A percentile compares a stretch with the other conserved stretches of the same genome.
Evolutionary conservation across 2,329 filamentous ascomycete species (phyloP).

Genomic region (Hymenoscyphus infarciens): DNA sequence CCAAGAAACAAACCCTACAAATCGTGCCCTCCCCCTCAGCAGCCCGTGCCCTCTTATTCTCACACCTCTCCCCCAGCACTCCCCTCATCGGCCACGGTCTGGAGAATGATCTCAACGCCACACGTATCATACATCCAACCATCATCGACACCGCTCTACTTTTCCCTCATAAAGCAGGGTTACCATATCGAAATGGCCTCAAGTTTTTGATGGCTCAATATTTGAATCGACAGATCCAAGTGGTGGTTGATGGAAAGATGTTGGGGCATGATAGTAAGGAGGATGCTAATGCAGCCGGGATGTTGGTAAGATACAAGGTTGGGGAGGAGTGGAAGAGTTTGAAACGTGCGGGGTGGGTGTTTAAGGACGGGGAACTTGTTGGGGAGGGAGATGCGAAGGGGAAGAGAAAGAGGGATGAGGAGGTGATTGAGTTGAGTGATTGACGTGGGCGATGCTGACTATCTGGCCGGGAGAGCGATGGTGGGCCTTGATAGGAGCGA

Average conservation of each 20-base stretch:
- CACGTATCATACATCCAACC: constrained; percentile 78
- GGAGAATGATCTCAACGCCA: constrained; percentile 89
- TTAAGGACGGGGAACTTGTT: constrained; percentile 47
- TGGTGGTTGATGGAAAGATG: constrained; percentile 42
- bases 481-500: too few species aligned
- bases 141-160: constrained; percentile 83
- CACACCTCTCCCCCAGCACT: constrained; percentile 69
- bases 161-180: constrained; percentile 71
- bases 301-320: constrained; percentile 72
- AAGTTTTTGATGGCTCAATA: constrained; percentile 67
- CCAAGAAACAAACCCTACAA: constrained; percentile 49
- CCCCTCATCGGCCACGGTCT: constrained; percentile 89
- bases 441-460: neutral
- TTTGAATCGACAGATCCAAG: constrained; percentile 76
- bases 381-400: neutral
- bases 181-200: constrained; percentile 77
- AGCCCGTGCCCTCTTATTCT: constrained; percentile 75
- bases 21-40: constrained; percentile 72
- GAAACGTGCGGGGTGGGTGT: constrained; percentile 63
- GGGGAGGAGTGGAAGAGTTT: constrained; percentile 66
- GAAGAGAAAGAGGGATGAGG: constrained; percentile 13
- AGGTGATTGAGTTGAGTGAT: neutral
- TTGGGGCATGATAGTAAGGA: constrained; percentile 87
- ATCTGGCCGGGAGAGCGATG: neutral
- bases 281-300: constrained; percentile 84